These are phyloP conservation scores for Lithospermum erythrorhizon DNA, from an alignment of 257 asterid genomes.

Conservation along the genomic window DNA sequence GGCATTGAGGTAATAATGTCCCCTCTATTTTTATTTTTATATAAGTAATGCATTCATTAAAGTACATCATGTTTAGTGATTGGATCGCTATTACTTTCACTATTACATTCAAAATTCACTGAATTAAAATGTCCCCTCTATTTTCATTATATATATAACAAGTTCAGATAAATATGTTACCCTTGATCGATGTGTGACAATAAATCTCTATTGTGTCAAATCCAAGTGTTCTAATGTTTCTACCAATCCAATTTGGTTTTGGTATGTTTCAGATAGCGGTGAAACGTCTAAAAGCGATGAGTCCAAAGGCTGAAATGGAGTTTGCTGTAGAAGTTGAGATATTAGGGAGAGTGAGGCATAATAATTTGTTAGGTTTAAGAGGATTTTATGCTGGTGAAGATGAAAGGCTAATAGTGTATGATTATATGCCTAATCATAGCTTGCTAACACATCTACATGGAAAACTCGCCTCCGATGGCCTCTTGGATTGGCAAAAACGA, in stretches of 20 bases:
- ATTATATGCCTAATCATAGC: conserved; percentile 79
- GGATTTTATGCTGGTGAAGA: conserved; percentile 75
- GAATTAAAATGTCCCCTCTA: conserved; percentile 1
- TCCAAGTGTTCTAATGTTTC: background rate
- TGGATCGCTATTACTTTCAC: no score
- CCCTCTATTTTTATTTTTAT: background rate
- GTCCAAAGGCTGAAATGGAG: conserved; percentile 78
- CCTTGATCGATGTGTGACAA: no score
- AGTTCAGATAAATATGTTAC: no score
- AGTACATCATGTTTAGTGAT: no score
- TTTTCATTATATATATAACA: background rate
- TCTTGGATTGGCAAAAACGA: conserved; percentile 55
- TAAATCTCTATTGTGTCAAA: no score
- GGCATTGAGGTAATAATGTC: conserved; percentile 46
- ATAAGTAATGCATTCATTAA: no score
- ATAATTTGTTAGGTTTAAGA: conserved; percentile 54
- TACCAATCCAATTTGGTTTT: background rate
- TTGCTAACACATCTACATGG: conserved; percentile 68
- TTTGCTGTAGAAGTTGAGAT: conserved; percentile 74
- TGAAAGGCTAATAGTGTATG: conserved; percentile 69
- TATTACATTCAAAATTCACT: no score
- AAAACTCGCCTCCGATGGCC: conserved; percentile 42
- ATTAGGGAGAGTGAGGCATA: conserved; percentile 73
- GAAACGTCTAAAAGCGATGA: conserved; percentile 65
- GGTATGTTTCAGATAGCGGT: conserved; percentile 45